phyloP scores from a whole-genome alignment of 1,284 basidiomycete species.

The Moniliophthora roreri region DNA sequence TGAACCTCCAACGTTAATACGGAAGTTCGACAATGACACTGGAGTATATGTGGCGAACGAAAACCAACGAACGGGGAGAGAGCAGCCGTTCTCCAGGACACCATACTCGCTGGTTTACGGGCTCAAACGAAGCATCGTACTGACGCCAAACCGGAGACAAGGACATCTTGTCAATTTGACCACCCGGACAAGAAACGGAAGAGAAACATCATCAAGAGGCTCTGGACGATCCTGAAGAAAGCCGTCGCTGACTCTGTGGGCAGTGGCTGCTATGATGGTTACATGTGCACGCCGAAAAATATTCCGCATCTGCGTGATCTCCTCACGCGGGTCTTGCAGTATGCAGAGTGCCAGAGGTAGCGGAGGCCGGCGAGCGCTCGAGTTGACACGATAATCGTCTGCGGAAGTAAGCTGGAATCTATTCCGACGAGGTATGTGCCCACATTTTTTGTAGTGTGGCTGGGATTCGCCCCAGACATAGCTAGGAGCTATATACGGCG shows the following conservation, averaged over 20 bases:
- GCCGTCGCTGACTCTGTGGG: conserved; percentile 1
- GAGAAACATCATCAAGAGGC: neutral
- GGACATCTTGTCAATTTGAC: neutral
- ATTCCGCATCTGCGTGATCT: conserved; percentile 11
- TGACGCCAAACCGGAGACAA: neutral
- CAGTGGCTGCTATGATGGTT: conserved; percentile 15
- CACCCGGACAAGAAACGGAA: neutral
- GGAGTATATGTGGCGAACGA: neutral
- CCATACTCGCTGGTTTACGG: conserved; percentile 1
- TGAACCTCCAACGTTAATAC: too few relatives aligned
- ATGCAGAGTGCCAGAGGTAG: conserved; percentile 18
- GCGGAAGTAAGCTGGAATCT: conserved; percentile 7
- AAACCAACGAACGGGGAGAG: conserved; percentile 2
- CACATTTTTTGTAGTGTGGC: conserved; percentile 14
- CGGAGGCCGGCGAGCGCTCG: conserved; percentile 8
- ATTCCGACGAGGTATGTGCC: conserved; percentile 7
- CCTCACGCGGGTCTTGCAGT: conserved; percentile 13
- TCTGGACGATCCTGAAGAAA: conserved; percentile 6
- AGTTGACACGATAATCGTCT: conserved; percentile 13
- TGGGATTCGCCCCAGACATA: conserved; percentile 23
- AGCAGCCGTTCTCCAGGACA: conserved; percentile 1
- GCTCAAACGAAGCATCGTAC: neutral
- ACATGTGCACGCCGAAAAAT: conserved; percentile 14
- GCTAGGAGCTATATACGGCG: conserved; percentile 19
- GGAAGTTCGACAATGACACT: conserved; percentile 6